phyloP scores from a whole-genome alignment of 768 basidiomycete species.

The Russula ochroleuca region DNA sequence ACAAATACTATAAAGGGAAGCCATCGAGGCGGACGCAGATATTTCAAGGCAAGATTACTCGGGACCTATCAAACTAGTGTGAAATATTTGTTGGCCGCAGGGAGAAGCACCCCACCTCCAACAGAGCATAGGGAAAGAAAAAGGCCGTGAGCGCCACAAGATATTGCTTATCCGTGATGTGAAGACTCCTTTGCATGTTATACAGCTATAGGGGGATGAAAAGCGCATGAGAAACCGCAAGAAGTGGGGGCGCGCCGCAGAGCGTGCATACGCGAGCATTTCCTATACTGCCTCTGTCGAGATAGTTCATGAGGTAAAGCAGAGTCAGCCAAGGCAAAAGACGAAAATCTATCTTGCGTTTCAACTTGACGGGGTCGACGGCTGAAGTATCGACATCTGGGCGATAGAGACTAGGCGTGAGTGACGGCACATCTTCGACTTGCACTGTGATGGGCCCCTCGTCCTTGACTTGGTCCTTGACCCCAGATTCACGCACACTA shows the following conservation, averaged over 20 bases:
- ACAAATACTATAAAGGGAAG: not conserved
- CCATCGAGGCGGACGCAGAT: slow-evolving; percentile 1
- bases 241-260: not conserved
- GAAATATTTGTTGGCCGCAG: no score
- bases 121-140: not conserved
- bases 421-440: not conserved
- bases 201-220: not conserved
- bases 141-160: not conserved
- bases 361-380: not conserved
- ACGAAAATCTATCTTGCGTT: slow-evolving; percentile 5
- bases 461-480: not conserved
- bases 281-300: slow-evolving; percentile 3
- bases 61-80: not conserved
- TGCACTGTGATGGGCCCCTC: not conserved
- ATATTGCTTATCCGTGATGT: not conserved
- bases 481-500: not conserved
- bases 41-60: not conserved
- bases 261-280: not conserved
- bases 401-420: not conserved
- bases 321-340: slow-evolving; percentile 4
- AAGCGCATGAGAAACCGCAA: not conserved
- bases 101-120: not conserved
- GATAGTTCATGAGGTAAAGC: slow-evolving; percentile 1
- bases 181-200: not conserved
- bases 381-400: not conserved